Evolutionary conservation across 768 basidiomycete species (phyloP), one percentile per base, ranked within the genome.

Genomic region (Lentinula detonsa): DNA sequence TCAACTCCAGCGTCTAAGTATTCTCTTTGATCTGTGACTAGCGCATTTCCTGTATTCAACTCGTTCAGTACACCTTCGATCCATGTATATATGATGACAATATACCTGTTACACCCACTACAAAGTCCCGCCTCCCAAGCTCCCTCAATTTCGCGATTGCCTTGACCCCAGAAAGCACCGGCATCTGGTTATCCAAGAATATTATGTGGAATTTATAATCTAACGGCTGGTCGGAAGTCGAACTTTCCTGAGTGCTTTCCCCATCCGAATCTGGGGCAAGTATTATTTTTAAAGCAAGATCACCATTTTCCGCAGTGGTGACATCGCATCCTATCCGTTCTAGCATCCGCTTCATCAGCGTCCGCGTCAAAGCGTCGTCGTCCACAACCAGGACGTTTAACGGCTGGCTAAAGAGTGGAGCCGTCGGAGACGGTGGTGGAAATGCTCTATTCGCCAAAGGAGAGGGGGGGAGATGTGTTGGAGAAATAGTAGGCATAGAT

Each of bases 271-370:
- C 57, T 39, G 16, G 46, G 21, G 16, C 15, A 5, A 59, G 48
- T 28, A 59, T 5, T 5, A 59, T 59, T 23, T 37, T 49, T n/a
- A 59, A 37, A n/a, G 57, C 57, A 11, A 49, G 43, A 8, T 46
- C 43, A n/a, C 93, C 93, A 67, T 95, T 93, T 74, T 94, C 90
- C 10, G 93, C 93, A 16, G 84, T 85, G 13, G 83, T 76, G n/a
- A 94, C 91, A 34, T 72, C 71, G 71, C 91, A 93, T 1, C 93
- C 91, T 1, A 94, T 76, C 39, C 91, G 79, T n/a, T 82, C 81
- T 46, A 95, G 76, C 71, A 92, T 83, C 23, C 91, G 81, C 62
- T 79, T 81, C 93, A 95, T 93, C 62, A 95, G 75, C 55, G 81
- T 85, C 55, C 93, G 82, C 56, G 93, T 94, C 58, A 94, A 71